These are phyloP conservation scores for Pilasporangium apinafurcum DNA, from an alignment of 352 stramenopile genomes.

Conservation along the genomic window DNA sequence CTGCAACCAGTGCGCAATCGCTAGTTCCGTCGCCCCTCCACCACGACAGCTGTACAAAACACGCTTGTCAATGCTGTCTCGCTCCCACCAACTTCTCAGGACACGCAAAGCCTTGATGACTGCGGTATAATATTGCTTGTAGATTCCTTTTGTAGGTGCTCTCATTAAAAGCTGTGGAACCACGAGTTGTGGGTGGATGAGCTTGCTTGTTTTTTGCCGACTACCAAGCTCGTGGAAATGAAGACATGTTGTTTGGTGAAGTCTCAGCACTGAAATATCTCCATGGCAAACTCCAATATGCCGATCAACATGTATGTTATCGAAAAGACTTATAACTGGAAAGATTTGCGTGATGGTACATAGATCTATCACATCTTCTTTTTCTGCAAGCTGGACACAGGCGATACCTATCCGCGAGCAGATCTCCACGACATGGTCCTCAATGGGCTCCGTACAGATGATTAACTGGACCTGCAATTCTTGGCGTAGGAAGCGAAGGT, in stretches of 20 bases:
- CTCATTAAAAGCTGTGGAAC: constrained; percentile 56
- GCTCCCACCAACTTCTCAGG: constrained; percentile 30
- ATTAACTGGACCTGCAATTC: constrained; percentile 27
- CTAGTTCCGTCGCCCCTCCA: constrained; percentile 38
- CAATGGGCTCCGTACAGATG: constrained; percentile 34
- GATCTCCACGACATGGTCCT: constrained; percentile 28
- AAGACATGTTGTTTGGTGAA: constrained; percentile 35
- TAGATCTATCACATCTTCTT: constrained; percentile 35
- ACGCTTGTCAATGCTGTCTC: not conserved
- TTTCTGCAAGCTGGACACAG: constrained; percentile 55
- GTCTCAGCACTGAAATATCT: constrained; percentile 19
- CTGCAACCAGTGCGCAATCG: constrained; percentile 18
- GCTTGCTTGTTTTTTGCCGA: not conserved
- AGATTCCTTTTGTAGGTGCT: constrained; percentile 47
- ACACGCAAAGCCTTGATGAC: constrained; percentile 56
- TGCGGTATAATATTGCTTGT: constrained; percentile 57
- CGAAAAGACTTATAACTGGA: constrained; percentile 45
- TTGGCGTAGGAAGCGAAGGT: constrained; percentile 13
- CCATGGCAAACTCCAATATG: constrained; percentile 32
- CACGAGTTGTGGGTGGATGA: not conserved
- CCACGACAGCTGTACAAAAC: constrained; percentile 27
- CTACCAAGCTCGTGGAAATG: constrained; percentile 23
- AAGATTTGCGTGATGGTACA: constrained; percentile 26
- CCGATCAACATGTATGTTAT: constrained; percentile 15
- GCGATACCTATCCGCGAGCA: constrained; percentile 42